phyloP scores from a whole-genome alignment of 805 yeast genomes.

The Metschnikowia borealis region DNA sequence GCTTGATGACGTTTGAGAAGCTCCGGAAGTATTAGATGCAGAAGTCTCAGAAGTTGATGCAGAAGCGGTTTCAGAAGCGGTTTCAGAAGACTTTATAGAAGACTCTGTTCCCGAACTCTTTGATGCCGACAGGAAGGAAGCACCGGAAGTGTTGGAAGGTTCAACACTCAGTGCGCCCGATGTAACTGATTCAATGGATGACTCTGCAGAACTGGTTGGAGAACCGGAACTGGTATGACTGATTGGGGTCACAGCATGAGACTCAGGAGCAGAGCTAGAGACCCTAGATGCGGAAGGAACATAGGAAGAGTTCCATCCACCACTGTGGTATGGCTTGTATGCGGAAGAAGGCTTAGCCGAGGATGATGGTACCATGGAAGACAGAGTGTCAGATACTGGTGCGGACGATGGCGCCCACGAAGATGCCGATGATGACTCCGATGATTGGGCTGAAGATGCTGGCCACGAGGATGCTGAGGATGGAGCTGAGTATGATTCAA shows the following conservation, averaged over 20 bases:
- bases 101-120: neutral
- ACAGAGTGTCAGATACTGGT: too few relatives aligned
- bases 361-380: neutral
- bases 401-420: neutral
- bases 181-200: neutral
- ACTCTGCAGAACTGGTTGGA: neutral
- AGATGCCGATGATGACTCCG: neutral
- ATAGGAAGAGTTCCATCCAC: neutral
- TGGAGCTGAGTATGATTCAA: neutral
- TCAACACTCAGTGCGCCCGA: neutral
- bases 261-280: neutral
- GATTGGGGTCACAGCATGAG: neutral
- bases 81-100: neutral
- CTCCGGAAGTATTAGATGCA: neutral
- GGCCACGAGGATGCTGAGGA: neutral
- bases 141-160: neutral
- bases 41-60: neutral
- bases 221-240: too few relatives aligned
- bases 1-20: too few relatives aligned
- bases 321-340: neutral
- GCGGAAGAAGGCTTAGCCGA: neutral
- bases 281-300: neutral
- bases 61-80: neutral
- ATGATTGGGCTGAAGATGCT: neutral
- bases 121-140: too few relatives aligned